phyloP scores from a whole-genome alignment of 106 monocot genomes.

The Allium sativum region DNA sequence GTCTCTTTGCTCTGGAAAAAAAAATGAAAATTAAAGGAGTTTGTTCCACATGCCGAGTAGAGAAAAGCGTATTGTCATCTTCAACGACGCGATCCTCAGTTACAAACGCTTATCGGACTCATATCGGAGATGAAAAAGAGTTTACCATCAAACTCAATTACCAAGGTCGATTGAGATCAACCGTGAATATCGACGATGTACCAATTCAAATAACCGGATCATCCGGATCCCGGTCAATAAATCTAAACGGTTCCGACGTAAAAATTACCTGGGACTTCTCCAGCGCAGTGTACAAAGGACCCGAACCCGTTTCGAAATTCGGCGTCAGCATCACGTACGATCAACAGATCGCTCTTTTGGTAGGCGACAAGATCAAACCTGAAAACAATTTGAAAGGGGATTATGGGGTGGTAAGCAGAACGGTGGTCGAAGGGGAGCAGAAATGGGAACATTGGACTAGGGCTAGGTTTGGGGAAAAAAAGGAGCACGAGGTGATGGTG shows the following conservation, averaged over 20 bases:
- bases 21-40: slow-evolving; percentile 3
- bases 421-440: slow-evolving; percentile 18
- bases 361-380: slow-evolving; percentile 20
- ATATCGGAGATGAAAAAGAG: slow-evolving; percentile 27
- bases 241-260: slow-evolving; percentile 2
- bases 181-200: slow-evolving; percentile 30
- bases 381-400: background rate
- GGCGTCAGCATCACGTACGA: slow-evolving; percentile 28
- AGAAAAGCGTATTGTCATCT: background rate
- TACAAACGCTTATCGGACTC: slow-evolving; percentile 39
- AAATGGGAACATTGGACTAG: slow-evolving; percentile 15
- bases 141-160: slow-evolving; percentile 48
- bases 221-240: background rate
- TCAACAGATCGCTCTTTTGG: slow-evolving; percentile 22
- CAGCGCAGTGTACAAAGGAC: slow-evolving; percentile 25
- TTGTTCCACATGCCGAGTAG: slow-evolving; percentile 1
- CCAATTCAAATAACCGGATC: background rate
- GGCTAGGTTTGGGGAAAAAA: slow-evolving; percentile 28
- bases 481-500: slow-evolving; percentile 41
- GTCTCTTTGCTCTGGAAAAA: no score
- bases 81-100: slow-evolving; percentile 15
- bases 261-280: slow-evolving; percentile 48
- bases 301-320: slow-evolving; percentile 41
- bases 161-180: slow-evolving; percentile 40
- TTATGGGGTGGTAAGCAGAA: slow-evolving; percentile 11